Evolutionary conservation across 345 rosid genomes (phyloP).

Genomic region (Rhodamnia rubescens): DNA sequence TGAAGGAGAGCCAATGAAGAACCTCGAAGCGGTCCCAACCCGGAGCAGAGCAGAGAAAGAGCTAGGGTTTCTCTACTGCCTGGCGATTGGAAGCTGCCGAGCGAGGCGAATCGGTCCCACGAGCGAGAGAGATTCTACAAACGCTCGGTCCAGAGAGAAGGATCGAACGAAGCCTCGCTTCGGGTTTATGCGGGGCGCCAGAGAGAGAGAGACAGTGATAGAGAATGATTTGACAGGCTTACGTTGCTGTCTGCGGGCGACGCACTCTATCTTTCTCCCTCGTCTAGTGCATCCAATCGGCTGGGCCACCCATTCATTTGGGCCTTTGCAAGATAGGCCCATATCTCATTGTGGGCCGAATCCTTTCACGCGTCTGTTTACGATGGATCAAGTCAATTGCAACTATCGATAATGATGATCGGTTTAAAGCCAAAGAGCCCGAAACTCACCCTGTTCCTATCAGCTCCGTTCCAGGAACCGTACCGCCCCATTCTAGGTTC

Average conservation of each 20-base stretch:
- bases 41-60: neutral
- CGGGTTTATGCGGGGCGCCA: neutral
- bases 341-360: neutral
- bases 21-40: neutral
- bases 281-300: too few species aligned
- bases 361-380: neutral
- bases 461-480: neutral
- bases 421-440: neutral
- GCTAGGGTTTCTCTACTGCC: neutral
- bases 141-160: neutral
- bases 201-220: neutral
- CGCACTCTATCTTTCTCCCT: neutral
- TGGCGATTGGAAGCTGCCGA: neutral
- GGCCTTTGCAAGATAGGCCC: neutral
- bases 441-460: neutral
- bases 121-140: slow-evolving; percentile 17
- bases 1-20: neutral
- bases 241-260: neutral
- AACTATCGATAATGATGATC: neutral
- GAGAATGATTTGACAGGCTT: neutral
- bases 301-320: neutral
- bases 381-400: neutral
- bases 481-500: neutral
- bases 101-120: neutral
- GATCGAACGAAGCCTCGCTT: neutral